Evolutionary conservation across 2,329 filamentous ascomycete species (phyloP).

Genomic region (Aspergillus terreus): DNA sequence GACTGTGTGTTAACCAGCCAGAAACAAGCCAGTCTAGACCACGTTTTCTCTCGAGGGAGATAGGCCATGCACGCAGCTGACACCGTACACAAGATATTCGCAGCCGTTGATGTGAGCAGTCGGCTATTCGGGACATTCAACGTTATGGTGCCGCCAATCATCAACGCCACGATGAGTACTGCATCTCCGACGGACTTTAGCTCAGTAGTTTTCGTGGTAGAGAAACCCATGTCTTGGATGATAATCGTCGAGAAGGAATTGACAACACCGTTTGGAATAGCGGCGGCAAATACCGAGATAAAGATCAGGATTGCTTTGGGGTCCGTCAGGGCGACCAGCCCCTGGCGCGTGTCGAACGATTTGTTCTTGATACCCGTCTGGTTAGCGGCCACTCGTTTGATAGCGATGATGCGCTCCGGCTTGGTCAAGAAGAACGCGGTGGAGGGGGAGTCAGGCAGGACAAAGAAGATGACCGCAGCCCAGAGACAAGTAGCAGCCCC

Average conservation of each 20-base stretch:
- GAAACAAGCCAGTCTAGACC: conserved; percentile 34
- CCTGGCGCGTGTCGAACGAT: conserved; percentile 2
- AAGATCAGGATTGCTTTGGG: conserved; percentile 12
- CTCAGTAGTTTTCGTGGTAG: conserved; percentile 30
- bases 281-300: conserved; percentile 19
- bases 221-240: conserved; percentile 33
- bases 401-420: conserved; percentile 3
- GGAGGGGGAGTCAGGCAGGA: conserved; percentile 6
- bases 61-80: conserved; percentile 33
- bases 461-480: conserved; percentile 7
- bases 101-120: conserved; percentile 26
- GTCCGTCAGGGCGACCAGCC: conserved; percentile 3
- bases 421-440: conserved; percentile 7
- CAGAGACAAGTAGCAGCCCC: conserved; percentile 8
- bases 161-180: conserved; percentile 36
- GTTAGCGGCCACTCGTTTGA: conserved; percentile 8
- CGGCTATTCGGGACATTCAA: conserved; percentile 32
- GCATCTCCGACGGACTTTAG: conserved; percentile 37
- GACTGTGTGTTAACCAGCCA: conserved; percentile 39
- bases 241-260: conserved; percentile 37
- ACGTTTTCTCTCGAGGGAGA: conserved; percentile 30
- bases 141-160: conserved; percentile 33
- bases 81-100: conserved; percentile 34
- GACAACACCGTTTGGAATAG: conserved; percentile 32
- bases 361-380: conserved; percentile 9